Percentiles rank a stretch among this genome's conserved stretches.
phyloP scores from a whole-genome alignment of 2,329 filamentous ascomycete genomes.

The Penicillium janthinellum region DNA sequence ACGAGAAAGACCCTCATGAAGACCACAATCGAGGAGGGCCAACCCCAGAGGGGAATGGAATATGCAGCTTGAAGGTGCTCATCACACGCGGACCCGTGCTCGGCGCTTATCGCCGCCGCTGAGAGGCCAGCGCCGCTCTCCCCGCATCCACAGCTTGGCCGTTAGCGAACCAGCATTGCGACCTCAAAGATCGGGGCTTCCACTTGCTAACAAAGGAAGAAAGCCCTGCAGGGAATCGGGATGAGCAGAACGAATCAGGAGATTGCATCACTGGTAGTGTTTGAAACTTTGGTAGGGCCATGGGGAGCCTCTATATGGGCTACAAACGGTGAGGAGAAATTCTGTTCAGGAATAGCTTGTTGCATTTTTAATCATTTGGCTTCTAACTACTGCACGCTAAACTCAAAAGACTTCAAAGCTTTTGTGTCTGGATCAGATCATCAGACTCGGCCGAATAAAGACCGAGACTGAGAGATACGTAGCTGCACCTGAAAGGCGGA shows the following conservation, averaged over 20 bases:
- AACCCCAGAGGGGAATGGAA: constrained; percentile 22
- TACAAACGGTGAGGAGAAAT: neutral
- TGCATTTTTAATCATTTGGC: constrained; percentile 13
- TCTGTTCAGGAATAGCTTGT: constrained; percentile 1
- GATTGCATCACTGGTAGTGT: neutral
- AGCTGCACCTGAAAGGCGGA: neutral
- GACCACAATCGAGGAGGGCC: constrained; percentile 20
- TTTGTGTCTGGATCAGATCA: constrained; percentile 7
- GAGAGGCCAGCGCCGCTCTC: constrained; percentile 21
- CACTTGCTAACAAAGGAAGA: constrained; percentile 1
- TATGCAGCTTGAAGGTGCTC: constrained; percentile 33
- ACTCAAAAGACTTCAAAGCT: constrained; percentile 9
- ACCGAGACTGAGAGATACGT: constrained; percentile 4
- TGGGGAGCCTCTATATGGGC: neutral
- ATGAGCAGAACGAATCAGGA: neutral
- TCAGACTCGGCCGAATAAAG: constrained; percentile 1
- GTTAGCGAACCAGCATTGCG: constrained; percentile 15
- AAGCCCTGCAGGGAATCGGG: constrained; percentile 7
- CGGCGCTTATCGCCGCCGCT: constrained; percentile 33
- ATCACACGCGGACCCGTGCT: constrained; percentile 36
- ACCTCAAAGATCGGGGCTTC: constrained; percentile 7
- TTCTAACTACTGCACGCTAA: constrained; percentile 23
- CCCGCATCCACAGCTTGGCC: constrained; percentile 17
- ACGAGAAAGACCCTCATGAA: constrained; percentile 16
- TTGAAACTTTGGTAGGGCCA: neutral